These are phyloP conservation scores for Chenopodium suecicum DNA, from an alignment of 148 eudicot species.

Conservation along the genomic window DNA sequence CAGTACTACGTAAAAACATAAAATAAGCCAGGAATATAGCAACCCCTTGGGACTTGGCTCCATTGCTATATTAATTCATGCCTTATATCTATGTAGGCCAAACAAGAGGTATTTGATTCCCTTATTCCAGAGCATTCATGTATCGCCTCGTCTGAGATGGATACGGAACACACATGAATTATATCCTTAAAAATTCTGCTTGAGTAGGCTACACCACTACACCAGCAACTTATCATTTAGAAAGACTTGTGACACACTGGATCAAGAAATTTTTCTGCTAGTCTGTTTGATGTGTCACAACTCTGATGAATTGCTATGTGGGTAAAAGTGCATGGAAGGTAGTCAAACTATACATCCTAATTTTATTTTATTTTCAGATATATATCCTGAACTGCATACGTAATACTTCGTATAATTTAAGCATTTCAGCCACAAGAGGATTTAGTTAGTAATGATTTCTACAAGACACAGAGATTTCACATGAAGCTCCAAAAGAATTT, in stretches of 20 bases:
- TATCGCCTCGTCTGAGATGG: neutral
- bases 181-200: neutral
- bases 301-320: too few species aligned
- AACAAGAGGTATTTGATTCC: neutral
- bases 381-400: neutral
- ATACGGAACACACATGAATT: neutral
- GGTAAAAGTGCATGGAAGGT: neutral
- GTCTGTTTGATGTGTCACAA: neutral
- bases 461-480: neutral
- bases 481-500: neutral
- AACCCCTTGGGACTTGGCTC: neutral
- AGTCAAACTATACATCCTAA: neutral
- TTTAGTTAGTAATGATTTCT: neutral
- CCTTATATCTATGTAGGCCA: neutral
- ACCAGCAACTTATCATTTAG: neutral
- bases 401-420: neutral
- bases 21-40: neutral
- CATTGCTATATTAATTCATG: neutral
- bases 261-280: neutral
- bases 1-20: neutral
- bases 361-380: neutral
- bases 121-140: conserved; percentile 7
- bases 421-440: neutral
- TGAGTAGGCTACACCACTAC: neutral
- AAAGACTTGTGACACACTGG: neutral